A percentile compares a stretch with the other conserved stretches of the same genome.
Conservation (phyloP, 441 rosid species). For the Hura crepitans region DNA sequence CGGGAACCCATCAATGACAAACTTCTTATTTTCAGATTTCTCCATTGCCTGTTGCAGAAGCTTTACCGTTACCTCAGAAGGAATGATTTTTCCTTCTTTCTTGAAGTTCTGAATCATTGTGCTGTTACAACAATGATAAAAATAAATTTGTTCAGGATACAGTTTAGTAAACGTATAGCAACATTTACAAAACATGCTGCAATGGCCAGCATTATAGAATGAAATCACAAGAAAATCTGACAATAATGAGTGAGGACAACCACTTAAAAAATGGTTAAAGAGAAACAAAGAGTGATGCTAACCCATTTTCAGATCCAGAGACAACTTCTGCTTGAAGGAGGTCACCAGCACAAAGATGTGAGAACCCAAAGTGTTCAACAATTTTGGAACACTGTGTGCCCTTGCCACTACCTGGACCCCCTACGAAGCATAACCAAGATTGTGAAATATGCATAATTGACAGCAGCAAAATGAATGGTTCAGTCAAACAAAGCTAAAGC, state of each 20-base stretch:
- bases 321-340: conserved; percentile 53
- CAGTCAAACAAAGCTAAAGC: background rate
- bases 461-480: background rate
- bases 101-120: conserved; percentile 43
- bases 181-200: background rate
- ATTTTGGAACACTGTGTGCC: conserved; percentile 60
- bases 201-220: background rate
- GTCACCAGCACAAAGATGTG: conserved; percentile 60
- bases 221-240: background rate
- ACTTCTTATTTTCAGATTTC: conserved; percentile 40
- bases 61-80: conserved; percentile 49
- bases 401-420: conserved; percentile 67
- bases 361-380: conserved; percentile 40
- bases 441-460: background rate
- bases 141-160: background rate
- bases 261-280: background rate
- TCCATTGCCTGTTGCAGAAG: conserved; percentile 50
- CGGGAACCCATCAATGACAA: conserved; percentile 56
- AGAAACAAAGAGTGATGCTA: background rate
- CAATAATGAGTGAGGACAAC: background rate
- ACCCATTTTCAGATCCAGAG: conserved; percentile 59
- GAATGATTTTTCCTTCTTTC: conserved; percentile 55
- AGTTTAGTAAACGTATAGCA: background rate
- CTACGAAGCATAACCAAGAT: conserved; percentile 19
- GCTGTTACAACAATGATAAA: conserved; percentile 25